Conservation (phyloP, 2,329 filamentous ascomycete species). For the Raffaelea ambrosiae region DNA sequence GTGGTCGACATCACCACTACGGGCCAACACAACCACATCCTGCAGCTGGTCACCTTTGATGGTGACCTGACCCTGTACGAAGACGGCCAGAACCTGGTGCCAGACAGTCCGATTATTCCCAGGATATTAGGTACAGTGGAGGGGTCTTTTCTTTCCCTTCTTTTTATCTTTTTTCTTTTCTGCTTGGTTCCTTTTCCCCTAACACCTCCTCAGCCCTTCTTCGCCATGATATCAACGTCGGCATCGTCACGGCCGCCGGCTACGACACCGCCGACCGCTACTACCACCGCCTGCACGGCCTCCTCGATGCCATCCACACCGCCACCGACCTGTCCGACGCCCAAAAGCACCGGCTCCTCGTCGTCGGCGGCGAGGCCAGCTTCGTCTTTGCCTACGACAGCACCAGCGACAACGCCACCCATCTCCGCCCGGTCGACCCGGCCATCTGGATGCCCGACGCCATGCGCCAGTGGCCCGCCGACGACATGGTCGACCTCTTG, state of each 20-base stretch:
- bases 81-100: constrained; percentile 71
- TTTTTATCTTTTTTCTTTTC: not conserved
- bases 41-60: constrained; percentile 90
- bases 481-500: constrained; percentile 70
- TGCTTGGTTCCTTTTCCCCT: too few species aligned
- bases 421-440: constrained; percentile 59
- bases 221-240: constrained; percentile 69
- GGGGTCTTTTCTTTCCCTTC: constrained; percentile 4
- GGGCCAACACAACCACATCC: constrained; percentile 44
- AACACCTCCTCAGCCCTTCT: constrained; percentile 50
- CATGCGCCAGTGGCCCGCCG: constrained; percentile 69
- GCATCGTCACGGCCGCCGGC: constrained; percentile 93
- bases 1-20: too few species aligned
- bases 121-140: constrained; percentile 38
- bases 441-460: constrained; percentile 66
- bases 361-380: constrained; percentile 94
- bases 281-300: constrained; percentile 75
- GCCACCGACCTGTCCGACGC: constrained; percentile 42
- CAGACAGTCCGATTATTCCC: constrained; percentile 68
- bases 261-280: constrained; percentile 85
- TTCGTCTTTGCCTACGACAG: constrained; percentile 79
- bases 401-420: constrained; percentile 54
- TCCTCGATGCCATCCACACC: constrained; percentile 66
- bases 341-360: constrained; percentile 71
- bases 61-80: constrained; percentile 96